Conservation (phyloP, 2,329 filamentous ascomycete species). For the Colletotrichum liriopes region DNA sequence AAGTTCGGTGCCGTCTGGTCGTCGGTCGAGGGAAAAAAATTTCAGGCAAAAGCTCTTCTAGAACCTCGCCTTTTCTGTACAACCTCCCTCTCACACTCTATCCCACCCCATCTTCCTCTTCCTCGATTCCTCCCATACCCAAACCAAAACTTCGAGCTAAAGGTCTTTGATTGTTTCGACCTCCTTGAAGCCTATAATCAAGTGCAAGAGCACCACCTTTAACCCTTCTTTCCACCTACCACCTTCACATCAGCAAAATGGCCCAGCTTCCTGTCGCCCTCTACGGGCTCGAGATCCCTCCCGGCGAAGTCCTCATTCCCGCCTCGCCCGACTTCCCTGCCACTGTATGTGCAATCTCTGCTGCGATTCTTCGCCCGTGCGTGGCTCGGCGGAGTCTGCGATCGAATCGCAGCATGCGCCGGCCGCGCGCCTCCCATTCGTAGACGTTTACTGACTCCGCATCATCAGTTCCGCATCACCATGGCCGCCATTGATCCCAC, state of each 20-base stretch:
- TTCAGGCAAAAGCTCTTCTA: conserved; percentile 42
- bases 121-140: conserved; percentile 6
- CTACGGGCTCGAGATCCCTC: conserved; percentile 92
- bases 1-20: conserved; percentile 34
- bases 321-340: conserved; percentile 85
- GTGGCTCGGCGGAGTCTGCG: background rate
- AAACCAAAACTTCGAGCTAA: conserved; percentile 12
- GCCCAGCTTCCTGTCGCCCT: conserved; percentile 78
- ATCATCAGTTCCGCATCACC: conserved; percentile 88
- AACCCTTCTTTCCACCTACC: conserved; percentile 13
- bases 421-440: conserved; percentile 1
- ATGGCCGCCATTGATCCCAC: conserved; percentile 98
- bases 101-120: conserved; percentile 40
- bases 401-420: conserved; percentile 17
- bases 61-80: conserved; percentile 31
- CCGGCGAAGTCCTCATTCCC: conserved; percentile 86
- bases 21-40: conserved; percentile 41
- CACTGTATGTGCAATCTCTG: conserved; percentile 74
- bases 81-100: conserved; percentile 33
- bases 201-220: conserved; percentile 32
- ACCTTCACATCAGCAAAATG: conserved; percentile 59
- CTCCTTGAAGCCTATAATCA: conserved; percentile 31
- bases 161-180: conserved; percentile 41
- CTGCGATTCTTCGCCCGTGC: background rate
- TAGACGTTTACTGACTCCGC: conserved; percentile 49